phyloP scores from a whole-genome alignment of 2,329 filamentous ascomycete species.

The Xylariaceae sp. region DNA sequence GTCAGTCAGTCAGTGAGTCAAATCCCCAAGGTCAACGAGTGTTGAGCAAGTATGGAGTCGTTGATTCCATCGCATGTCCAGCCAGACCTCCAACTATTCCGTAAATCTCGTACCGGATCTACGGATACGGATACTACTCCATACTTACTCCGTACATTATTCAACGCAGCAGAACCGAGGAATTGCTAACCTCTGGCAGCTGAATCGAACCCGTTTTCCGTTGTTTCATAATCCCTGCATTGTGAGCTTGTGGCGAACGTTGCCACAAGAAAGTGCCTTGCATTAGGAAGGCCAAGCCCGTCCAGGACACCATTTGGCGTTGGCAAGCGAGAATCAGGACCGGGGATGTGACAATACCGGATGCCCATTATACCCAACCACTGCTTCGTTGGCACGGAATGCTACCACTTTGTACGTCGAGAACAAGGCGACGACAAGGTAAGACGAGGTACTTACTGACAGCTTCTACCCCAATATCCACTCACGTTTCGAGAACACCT shows the following conservation, averaged over 20 bases:
- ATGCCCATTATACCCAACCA: background rate
- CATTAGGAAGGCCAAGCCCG: conserved; percentile 9
- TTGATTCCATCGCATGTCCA: too few species aligned
- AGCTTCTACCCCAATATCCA: conserved; percentile 3
- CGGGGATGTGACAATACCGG: background rate
- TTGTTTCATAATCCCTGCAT: conserved; percentile 17
- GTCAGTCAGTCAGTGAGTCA: too few species aligned
- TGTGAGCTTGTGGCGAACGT: conserved; percentile 9
- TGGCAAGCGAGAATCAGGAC: conserved; percentile 11
- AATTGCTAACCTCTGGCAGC: conserved; percentile 1
- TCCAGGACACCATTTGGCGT: background rate
- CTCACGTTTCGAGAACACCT: background rate
- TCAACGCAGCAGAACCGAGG: background rate
- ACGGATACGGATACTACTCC: too few species aligned
- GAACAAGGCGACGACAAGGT: too few species aligned
- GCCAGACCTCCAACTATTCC: too few species aligned
- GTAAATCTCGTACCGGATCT: too few species aligned
- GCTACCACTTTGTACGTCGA: background rate
- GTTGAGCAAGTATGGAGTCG: too few species aligned
- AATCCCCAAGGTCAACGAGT: too few species aligned
- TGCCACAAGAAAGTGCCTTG: conserved; percentile 16
- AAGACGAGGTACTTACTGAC: background rate
- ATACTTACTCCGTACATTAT: too few species aligned
- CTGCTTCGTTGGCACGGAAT: background rate
- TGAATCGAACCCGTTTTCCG: conserved; percentile 9